A percentile compares a stretch with the other conserved stretches of the same genome.
Evolutionary conservation across 495 filamentous ascomycete species (phyloP).

Genomic region (Aspergillus conjunctus): DNA sequence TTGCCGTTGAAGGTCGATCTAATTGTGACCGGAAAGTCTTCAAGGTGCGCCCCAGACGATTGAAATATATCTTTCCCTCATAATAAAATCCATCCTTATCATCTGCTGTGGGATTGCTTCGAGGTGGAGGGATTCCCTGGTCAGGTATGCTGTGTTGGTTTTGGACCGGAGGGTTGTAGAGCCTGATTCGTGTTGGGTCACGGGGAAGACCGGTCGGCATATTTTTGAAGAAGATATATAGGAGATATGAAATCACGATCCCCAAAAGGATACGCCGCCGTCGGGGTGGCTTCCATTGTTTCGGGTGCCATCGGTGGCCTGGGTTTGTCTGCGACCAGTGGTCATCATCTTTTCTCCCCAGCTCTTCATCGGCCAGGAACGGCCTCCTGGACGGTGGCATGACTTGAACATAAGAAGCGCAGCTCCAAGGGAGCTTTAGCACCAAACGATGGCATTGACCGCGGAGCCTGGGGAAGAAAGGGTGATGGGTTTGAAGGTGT

Average conservation of each 20-base stretch:
- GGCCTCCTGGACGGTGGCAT: conserved; percentile 51
- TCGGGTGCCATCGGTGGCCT: conserved; percentile 30
- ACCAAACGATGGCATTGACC: conserved; percentile 19
- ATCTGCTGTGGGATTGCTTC: conserved; percentile 27
- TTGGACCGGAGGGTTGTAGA: background rate
- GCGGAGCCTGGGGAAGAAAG: conserved; percentile 5
- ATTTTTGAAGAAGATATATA: conserved; percentile 58
- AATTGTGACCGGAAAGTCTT: conserved; percentile 38
- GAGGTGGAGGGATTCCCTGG: conserved; percentile 20
- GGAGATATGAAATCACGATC: conserved; percentile 42
- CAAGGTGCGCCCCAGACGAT: conserved; percentile 52
- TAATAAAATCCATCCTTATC: conserved; percentile 45
- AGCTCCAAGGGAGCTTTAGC: conserved; percentile 25
- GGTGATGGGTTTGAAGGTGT: background rate
- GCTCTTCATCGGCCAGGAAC: conserved; percentile 61
- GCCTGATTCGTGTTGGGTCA: conserved; percentile 31
- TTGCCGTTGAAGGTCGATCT: conserved; percentile 35
- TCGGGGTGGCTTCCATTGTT: conserved; percentile 39
- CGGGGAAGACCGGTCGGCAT: conserved; percentile 50
- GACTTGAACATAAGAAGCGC: conserved; percentile 20
- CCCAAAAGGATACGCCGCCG: conserved; percentile 47
- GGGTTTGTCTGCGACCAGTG: conserved; percentile 43
- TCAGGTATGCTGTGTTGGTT: background rate
- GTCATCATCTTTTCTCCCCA: conserved; percentile 72
- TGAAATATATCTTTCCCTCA: conserved; percentile 59